phyloP scores from a whole-genome alignment of 1,284 basidiomycete genomes.

The Leccinum angustisporum region DNA sequence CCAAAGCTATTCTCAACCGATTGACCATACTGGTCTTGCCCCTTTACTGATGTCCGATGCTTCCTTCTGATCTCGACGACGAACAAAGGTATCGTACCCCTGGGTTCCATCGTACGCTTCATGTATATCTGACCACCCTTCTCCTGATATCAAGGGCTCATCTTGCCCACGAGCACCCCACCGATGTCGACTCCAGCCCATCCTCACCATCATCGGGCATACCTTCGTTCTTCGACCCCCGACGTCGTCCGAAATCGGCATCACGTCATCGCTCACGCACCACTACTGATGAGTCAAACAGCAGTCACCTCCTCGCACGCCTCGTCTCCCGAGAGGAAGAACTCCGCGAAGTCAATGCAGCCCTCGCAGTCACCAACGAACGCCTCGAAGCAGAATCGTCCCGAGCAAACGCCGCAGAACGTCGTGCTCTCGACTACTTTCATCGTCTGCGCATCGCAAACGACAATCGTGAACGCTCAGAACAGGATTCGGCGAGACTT shows the following conservation, averaged over 20 bases:
- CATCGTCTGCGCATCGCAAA: constrained; percentile 40
- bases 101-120: neutral
- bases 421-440: constrained; percentile 45
- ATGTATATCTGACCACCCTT: neutral
- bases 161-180: constrained; percentile 31
- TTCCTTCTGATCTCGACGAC: constrained; percentile 31
- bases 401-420: constrained; percentile 47
- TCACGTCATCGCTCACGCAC: constrained; percentile 27
- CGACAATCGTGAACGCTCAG: constrained; percentile 42
- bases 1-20: constrained; percentile 5
- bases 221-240: constrained; percentile 21
- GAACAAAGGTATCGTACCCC: constrained; percentile 27
- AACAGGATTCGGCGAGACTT: constrained; percentile 41
- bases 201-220: constrained; percentile 28
- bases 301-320: constrained; percentile 36
- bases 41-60: constrained; percentile 24
- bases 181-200: constrained; percentile 31
- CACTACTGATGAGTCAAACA: constrained; percentile 30
- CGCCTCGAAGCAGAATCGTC: constrained; percentile 45
- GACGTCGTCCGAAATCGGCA: constrained; percentile 28
- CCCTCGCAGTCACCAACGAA: constrained; percentile 39
- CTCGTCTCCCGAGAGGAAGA: constrained; percentile 43
- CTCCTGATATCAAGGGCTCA: constrained; percentile 17
- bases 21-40: constrained; percentile 5
- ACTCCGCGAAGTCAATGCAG: constrained; percentile 38